Conservation (phyloP, 352 stramenopile genomes). For the Globisporangium takayamanum region DNA sequence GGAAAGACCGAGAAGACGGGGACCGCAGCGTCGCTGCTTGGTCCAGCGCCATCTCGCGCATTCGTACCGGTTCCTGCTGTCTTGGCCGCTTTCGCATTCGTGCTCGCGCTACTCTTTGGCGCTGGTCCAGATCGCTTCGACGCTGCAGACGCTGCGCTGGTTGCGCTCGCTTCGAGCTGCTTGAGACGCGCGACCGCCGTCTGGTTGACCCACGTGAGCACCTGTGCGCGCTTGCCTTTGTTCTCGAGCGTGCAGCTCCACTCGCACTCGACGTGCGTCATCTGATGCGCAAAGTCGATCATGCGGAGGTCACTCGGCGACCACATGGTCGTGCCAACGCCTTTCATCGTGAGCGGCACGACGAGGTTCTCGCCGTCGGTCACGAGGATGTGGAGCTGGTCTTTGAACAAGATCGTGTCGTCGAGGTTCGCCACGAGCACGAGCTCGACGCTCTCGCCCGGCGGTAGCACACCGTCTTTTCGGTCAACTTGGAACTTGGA, state of each 20-base stretch:
- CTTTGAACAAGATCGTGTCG: slow-evolving; percentile 89
- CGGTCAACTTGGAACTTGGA: slow-evolving; percentile 91
- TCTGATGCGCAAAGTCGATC: slow-evolving; percentile 90
- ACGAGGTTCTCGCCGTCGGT: slow-evolving; percentile 88
- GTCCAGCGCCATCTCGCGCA: background rate
- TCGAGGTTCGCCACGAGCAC: slow-evolving; percentile 89
- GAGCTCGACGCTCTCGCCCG: slow-evolving; percentile 68
- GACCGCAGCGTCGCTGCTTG: background rate
- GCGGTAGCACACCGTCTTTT: slow-evolving; percentile 81
- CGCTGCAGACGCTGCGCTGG: background rate
- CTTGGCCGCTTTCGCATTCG: background rate
- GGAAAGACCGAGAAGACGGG: slow-evolving; percentile 89
- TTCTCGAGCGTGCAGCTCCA: slow-evolving; percentile 94
- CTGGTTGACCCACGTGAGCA: slow-evolving; percentile 91
- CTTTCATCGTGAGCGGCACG: slow-evolving; percentile 85
- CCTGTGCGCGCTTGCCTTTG: slow-evolving; percentile 89
- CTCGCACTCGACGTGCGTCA: slow-evolving; percentile 87
- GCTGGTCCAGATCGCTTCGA: slow-evolving; percentile 6
- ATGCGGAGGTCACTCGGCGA: slow-evolving; percentile 79
- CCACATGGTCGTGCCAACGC: slow-evolving; percentile 94
- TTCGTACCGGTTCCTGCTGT: background rate
- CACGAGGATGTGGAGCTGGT: slow-evolving; percentile 92
- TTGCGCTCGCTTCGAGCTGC: slow-evolving; percentile 15
- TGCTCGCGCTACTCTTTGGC: background rate
- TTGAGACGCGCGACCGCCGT: slow-evolving; percentile 36